Conservation (phyloP, 495 filamentous ascomycete species). For the Geoglossum glabrum region DNA sequence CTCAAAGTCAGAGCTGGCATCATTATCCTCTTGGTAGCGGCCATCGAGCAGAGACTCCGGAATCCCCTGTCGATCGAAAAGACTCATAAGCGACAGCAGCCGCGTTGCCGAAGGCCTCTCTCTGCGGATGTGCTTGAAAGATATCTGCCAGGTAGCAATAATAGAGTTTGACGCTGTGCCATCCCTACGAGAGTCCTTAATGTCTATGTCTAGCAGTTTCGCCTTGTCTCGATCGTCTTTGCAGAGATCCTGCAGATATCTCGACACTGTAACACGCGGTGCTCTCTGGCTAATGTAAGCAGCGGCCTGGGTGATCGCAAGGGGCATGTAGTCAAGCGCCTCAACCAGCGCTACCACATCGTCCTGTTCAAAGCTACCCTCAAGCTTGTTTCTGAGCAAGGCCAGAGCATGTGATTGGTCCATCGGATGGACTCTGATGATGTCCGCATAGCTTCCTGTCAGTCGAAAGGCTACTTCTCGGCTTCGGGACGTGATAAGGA, state of each 20-base stretch:
- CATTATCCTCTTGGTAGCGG: conserved; percentile 5
- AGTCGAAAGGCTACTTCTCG: conserved; percentile 2
- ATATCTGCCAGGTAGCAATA: conserved; percentile 6
- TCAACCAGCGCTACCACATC: conserved; percentile 11
- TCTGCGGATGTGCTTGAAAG: conserved; percentile 18
- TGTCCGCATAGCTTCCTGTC: not conserved
- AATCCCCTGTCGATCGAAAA: conserved; percentile 24
- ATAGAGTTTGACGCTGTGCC: not conserved
- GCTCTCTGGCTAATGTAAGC: conserved; percentile 25
- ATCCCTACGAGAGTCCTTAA: conserved; percentile 2
- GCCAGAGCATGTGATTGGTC: conserved; percentile 10
- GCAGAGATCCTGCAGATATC: not conserved
- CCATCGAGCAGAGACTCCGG: conserved; percentile 16
- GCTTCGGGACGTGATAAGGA: conserved; percentile 11
- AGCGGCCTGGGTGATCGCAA: conserved; percentile 28
- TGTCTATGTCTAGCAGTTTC: conserved; percentile 2
- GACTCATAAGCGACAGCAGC: conserved; percentile 24
- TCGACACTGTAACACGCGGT: conserved; percentile 11
- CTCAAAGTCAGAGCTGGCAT: conserved; percentile 13
- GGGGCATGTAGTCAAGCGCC: conserved; percentile 21
- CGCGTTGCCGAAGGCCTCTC: conserved; percentile 20
- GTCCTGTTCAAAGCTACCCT: not conserved
- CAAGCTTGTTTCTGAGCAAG: conserved; percentile 5
- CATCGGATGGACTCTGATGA: conserved; percentile 6
- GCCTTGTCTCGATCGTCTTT: not conserved